Conservation (phyloP, 2,329 filamentous ascomycete genomes). For the Zalaria sp. region DNA sequence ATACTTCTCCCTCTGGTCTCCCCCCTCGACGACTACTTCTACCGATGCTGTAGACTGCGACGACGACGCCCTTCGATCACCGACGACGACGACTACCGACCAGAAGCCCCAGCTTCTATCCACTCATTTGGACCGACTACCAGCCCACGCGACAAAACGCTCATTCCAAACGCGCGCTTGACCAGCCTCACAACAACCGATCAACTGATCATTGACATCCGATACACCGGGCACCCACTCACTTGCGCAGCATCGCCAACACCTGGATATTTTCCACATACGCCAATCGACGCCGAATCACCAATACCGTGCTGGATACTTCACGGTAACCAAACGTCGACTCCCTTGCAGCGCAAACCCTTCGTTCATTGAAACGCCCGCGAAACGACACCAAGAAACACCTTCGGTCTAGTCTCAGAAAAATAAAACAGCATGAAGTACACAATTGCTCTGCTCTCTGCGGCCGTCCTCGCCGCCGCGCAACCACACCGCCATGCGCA, state of each 20-base stretch:
- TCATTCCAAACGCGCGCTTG: neutral
- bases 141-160: neutral
- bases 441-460: conserved; percentile 17
- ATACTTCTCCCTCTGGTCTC: neutral
- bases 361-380: no score
- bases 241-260: no score
- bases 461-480: conserved; percentile 35
- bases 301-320: no score
- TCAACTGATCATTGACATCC: no score
- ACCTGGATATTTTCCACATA: no score
- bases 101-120: neutral
- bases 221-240: no score
- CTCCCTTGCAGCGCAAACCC: no score
- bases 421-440: neutral
- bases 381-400: no score
- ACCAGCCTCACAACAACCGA: no score
- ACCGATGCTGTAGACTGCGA: neutral
- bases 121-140: neutral
- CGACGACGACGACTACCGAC: neutral
- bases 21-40: neutral
- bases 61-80: neutral
- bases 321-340: no score
- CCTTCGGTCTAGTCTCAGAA: no score
- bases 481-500: conserved; percentile 41
- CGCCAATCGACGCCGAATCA: no score